These are phyloP conservation scores for Malus hybrid DNA, from an alignment of 331 rosid species.

Conservation along the genomic window DNA sequence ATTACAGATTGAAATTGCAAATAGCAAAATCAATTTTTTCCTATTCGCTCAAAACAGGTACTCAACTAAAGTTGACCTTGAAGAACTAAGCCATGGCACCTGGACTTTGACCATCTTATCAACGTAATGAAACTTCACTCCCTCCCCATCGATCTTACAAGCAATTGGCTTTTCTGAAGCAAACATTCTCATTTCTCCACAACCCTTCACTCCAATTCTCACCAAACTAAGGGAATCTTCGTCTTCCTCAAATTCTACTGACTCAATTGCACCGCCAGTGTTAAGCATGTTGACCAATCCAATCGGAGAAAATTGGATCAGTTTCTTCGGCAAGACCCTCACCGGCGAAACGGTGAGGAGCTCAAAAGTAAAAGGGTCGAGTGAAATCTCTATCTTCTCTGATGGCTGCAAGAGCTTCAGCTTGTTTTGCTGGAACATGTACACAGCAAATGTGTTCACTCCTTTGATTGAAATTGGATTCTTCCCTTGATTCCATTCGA, in stretches of 20 bases:
- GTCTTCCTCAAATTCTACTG: conserved; percentile 27
- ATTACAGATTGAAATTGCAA: background rate
- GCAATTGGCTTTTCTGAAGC: conserved; percentile 45
- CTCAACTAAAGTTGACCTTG: conserved; percentile 32
- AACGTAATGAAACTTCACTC: conserved; percentile 33
- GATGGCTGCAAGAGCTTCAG: conserved; percentile 39
- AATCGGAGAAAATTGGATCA: conserved; percentile 46
- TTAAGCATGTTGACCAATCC: conserved; percentile 68
- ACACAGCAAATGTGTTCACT: conserved; percentile 41
- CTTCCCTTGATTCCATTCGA: conserved; percentile 48
- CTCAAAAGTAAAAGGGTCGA: conserved; percentile 51
- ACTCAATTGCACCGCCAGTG: conserved; percentile 50
- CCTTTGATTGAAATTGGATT: conserved; percentile 28
- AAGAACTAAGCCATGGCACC: conserved; percentile 42
- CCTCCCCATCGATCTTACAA: conserved; percentile 40
- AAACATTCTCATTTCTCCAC: conserved; percentile 50
- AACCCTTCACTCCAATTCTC: conserved; percentile 31
- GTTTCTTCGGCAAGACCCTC: conserved; percentile 14
- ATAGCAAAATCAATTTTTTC: background rate
- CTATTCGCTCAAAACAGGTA: conserved; percentile 33
- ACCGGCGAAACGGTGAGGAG: conserved; percentile 50
- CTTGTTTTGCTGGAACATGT: conserved; percentile 36
- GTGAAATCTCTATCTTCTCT: conserved; percentile 36
- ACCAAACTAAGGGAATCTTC: conserved; percentile 15
- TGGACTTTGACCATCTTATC: conserved; percentile 34